phyloP scores from a whole-genome alignment of 2,329 filamentous ascomycete species.

The Graphiopsis chlorocephala region DNA sequence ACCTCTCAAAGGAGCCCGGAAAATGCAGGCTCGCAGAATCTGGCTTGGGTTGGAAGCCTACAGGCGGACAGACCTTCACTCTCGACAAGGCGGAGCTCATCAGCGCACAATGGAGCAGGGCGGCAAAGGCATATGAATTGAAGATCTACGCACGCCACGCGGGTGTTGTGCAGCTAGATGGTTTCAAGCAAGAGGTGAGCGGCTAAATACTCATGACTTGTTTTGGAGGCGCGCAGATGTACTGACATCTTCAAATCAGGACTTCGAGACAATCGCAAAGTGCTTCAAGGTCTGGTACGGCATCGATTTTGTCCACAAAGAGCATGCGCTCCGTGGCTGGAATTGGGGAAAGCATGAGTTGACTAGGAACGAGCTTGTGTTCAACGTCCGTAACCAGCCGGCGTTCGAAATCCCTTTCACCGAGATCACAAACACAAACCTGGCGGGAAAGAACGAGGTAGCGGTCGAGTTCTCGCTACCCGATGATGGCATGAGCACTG shows the following conservation, averaged over 20 bases:
- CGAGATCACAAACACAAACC: slow-evolving; percentile 95
- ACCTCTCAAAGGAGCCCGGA: slow-evolving; percentile 87
- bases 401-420: slow-evolving; percentile 97
- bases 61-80: slow-evolving; percentile 88
- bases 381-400: slow-evolving; percentile 95
- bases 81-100: slow-evolving; percentile 83
- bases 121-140: slow-evolving; percentile 86
- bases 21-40: slow-evolving; percentile 94
- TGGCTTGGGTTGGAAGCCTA: slow-evolving; percentile 92
- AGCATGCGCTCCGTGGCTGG: slow-evolving; percentile 94
- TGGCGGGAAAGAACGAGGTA: slow-evolving; percentile 96
- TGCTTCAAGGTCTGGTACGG: slow-evolving; percentile 99
- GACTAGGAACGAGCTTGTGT: slow-evolving; percentile 87
- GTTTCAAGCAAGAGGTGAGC: slow-evolving; percentile 78
- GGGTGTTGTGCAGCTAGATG: slow-evolving; percentile 88
- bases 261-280: slow-evolving; percentile 85
- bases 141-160: slow-evolving; percentile 84
- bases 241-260: slow-evolving; percentile 47
- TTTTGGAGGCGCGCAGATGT: background rate
- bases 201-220: background rate
- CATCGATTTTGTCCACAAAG: slow-evolving; percentile 84
- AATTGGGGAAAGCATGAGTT: slow-evolving; percentile 99
- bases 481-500: slow-evolving; percentile 66
- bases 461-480: slow-evolving; percentile 88
- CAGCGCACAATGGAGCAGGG: slow-evolving; percentile 90